phyloP scores from a whole-genome alignment of 179 eudicot species.

The Pouteria campechiana region DNA sequence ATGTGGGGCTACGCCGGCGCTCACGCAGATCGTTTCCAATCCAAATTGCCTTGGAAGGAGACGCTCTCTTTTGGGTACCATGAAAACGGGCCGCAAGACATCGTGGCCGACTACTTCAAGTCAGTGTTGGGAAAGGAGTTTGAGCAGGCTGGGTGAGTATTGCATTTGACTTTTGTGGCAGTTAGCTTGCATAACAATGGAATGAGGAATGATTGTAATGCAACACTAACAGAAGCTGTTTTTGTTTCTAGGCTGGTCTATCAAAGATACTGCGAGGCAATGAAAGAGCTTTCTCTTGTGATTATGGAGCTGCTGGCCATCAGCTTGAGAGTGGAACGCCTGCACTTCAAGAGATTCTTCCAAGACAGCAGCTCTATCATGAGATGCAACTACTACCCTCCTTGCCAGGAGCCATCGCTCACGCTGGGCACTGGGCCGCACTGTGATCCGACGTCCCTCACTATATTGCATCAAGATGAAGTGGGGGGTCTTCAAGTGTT shows the following conservation, averaged over 20 bases:
- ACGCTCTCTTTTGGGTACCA: slow-evolving; percentile 32
- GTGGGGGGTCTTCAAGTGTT: slow-evolving; percentile 53
- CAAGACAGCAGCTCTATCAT: slow-evolving; percentile 37
- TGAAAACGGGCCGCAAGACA: slow-evolving; percentile 6
- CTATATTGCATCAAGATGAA: slow-evolving; percentile 48
- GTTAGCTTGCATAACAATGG: not conserved
- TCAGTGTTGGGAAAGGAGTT: slow-evolving; percentile 22
- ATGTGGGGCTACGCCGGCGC: slow-evolving; percentile 30
- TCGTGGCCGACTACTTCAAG: slow-evolving; percentile 21
- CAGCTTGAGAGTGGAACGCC: slow-evolving; percentile 35
- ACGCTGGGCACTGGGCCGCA: slow-evolving; percentile 59
- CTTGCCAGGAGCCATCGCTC: slow-evolving; percentile 28
- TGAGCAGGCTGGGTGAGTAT: slow-evolving; percentile 31
- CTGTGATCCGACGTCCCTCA: slow-evolving; percentile 44
- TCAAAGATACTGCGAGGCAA: slow-evolving; percentile 38
- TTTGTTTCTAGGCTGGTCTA: slow-evolving; percentile 14
- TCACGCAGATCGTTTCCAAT: slow-evolving; percentile 24
- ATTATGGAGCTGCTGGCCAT: slow-evolving; percentile 36
- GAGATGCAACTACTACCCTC: slow-evolving; percentile 55
- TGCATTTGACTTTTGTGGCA: not conserved
- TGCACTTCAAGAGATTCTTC: slow-evolving; percentile 20
- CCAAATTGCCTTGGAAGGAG: slow-evolving; percentile 56
- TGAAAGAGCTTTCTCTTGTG: slow-evolving; percentile 19
- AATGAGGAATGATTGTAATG: not conserved
- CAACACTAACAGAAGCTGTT: not conserved